Evolutionary conservation across 371 early-diverging fungal species (phyloP).

Genomic region (Fennellomyces sp.): DNA sequence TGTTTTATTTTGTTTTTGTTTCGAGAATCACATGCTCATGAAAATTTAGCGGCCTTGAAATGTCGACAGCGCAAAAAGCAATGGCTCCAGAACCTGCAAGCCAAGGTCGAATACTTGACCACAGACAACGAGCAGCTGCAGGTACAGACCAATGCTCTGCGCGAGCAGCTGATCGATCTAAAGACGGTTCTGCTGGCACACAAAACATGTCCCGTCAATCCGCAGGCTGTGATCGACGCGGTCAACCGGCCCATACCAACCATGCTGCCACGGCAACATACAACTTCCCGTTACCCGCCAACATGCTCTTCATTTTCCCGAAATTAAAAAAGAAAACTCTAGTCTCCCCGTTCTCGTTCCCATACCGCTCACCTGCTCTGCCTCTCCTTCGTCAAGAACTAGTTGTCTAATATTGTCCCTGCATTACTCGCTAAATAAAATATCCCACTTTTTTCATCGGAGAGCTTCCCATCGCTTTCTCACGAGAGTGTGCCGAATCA

Average conservation of each 20-base stretch:
- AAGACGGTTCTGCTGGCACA: conserved; percentile 64
- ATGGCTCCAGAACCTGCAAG: conserved; percentile 61
- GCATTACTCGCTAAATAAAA: not conserved
- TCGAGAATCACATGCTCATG: not conserved
- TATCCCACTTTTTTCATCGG: not conserved
- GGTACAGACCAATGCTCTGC: conserved; percentile 44
- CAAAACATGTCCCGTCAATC: conserved; percentile 56
- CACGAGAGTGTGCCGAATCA: no score
- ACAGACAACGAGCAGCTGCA: conserved; percentile 56
- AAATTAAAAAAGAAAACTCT: not conserved
- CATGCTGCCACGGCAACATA: not conserved
- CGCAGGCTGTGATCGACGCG: conserved; percentile 25
- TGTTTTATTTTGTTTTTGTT: not conserved
- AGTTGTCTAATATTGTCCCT: not conserved
- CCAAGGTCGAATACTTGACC: conserved; percentile 53
- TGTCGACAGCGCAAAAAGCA: conserved; percentile 75
- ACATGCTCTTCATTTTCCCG: not conserved
- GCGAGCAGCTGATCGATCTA: conserved; percentile 56
- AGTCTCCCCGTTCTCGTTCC: not conserved
- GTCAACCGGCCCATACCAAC: conserved; percentile 14
- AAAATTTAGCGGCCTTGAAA: conserved; percentile 59
- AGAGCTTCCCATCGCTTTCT: no score
- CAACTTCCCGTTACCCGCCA: not conserved
- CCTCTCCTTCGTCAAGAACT: not conserved
- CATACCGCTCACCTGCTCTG: not conserved